Base-by-base conservation (phyloP, 2,329 filamentous ascomycete species). In the Dactylellina drechsleri region DNA sequence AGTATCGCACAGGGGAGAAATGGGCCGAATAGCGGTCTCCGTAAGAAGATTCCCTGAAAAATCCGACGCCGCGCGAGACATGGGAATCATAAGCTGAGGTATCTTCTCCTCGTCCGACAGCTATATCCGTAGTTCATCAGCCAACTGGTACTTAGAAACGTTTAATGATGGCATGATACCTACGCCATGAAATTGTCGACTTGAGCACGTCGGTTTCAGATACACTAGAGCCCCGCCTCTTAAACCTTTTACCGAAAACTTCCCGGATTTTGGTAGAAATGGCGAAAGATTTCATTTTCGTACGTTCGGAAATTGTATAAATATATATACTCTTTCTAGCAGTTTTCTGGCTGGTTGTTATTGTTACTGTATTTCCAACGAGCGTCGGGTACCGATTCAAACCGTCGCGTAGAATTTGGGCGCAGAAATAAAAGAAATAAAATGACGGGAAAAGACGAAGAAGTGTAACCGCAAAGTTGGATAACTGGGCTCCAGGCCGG, bases 161-260 rank as follows among this genome's bases (percentile, higher is more conserved):
- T 15, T 47, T 8, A 47, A n/a, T 18, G 41, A 47, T 47, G 5
- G 43, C 13, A 6, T 15, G 43, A 47, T n/a, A 71, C 66, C 58
- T 65, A 71, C 66, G 66, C 66, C 66, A 71, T 18, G 66, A 71
- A 23, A 71, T 71, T 53, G 50, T 58, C 41, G 66, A 52, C 47
- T 64, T 71, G 53, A 71, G 36, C 10, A 59, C 52, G 31, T 71
- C 52, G 15, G 31, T 58, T 50, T 71, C 8, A 28, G 59, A 71
- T 59, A 10, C 66, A 20, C 45, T 59, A 6, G 66, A 71, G 23
- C 59, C 53, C 43, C 66, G 41, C 45, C 66, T 71, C 26, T 59
- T 71, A 28, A 65, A 59, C 47, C 31, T 65, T 18, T 36, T 58
- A 23, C 59, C 59, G 43, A 71, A 64, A 12, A 40, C 53, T 65